Conservation (phyloP, 805 yeast genomes). For the Tetrapisispora taiwanensis region DNA sequence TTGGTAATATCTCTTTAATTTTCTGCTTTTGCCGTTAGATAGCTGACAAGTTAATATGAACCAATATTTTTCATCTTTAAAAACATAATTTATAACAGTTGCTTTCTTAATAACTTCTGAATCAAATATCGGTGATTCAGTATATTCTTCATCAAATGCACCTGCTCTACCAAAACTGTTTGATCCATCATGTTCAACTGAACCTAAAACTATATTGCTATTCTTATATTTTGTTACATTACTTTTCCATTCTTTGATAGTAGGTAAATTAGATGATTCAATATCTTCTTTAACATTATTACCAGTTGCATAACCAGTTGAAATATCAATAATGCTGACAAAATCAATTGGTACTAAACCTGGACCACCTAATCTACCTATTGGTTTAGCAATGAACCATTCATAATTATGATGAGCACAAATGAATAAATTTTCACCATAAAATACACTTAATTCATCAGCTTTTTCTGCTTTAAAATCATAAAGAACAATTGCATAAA, state of each 20-base stretch:
- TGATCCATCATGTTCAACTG: constrained; percentile 23
- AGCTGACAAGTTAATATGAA: constrained; percentile 61
- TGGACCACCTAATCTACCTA: constrained; percentile 91
- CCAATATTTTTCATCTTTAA: constrained; percentile 84
- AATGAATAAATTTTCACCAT: constrained; percentile 82
- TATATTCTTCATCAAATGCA: background rate
- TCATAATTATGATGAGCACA: constrained; percentile 95
- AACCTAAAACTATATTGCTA: constrained; percentile 65
- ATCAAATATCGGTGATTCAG: constrained; percentile 5
- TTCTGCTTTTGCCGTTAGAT: constrained; percentile 57
- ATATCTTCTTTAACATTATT: constrained; percentile 51
- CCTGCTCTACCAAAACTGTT: background rate
- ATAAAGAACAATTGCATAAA: constrained; percentile 79
- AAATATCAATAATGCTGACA: constrained; percentile 74
- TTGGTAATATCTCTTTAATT: constrained; percentile 81
- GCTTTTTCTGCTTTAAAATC: constrained; percentile 68
- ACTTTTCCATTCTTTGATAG: constrained; percentile 92
- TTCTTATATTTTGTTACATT: constrained; percentile 89
- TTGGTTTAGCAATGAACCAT: constrained; percentile 97
- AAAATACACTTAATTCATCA: constrained; percentile 76
- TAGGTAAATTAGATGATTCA: constrained; percentile 62
- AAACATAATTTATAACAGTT: constrained; percentile 66
- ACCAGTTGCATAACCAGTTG: constrained; percentile 49
- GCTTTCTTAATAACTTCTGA: constrained; percentile 34
- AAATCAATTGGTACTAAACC: constrained; percentile 90